Conservation (phyloP, 2,329 filamentous ascomycete species). For the Cladophialophora carrionii region DNA sequence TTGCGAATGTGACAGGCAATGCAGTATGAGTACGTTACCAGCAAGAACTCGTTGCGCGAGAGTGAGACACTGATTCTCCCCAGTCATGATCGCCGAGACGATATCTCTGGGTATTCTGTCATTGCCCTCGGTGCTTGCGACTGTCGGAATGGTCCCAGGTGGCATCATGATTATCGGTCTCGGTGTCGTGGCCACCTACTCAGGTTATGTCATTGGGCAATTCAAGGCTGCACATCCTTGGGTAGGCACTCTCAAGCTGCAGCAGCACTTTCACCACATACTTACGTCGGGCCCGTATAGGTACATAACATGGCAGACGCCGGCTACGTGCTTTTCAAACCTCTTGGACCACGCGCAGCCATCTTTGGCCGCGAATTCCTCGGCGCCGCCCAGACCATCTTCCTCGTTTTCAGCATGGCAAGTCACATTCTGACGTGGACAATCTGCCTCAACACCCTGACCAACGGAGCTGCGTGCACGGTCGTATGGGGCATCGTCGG, state of each 20-base stretch:
- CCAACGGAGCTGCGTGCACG: constrained; percentile 64
- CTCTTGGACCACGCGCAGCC: constrained; percentile 49
- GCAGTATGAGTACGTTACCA: constrained; percentile 26
- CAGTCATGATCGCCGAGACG: constrained; percentile 63
- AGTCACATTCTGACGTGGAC: constrained; percentile 73
- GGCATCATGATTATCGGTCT: constrained; percentile 58
- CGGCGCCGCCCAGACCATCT: constrained; percentile 63
- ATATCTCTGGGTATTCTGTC: constrained; percentile 62
- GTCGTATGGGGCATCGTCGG: constrained; percentile 67
- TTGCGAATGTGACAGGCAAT: constrained; percentile 21
- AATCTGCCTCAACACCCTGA: constrained; percentile 69
- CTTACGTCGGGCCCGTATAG: constrained; percentile 39
- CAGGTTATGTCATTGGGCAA: constrained; percentile 63
- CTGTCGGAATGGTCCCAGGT: constrained; percentile 58
- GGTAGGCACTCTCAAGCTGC: constrained; percentile 17
- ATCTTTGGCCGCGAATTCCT: constrained; percentile 64
- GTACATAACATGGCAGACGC: constrained; percentile 71
- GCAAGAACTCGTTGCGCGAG: not conserved
- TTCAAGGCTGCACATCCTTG: constrained; percentile 56
- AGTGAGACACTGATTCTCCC: constrained; percentile 1
- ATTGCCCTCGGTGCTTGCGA: constrained; percentile 57
- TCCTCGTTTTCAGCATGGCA: constrained; percentile 70
- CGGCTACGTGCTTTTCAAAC: constrained; percentile 58
- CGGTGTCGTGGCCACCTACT: constrained; percentile 62
- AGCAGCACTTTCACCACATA: not conserved